A percentile compares a stretch with the other conserved stretches of the same genome.
These are phyloP conservation scores for Trichoderma sp. DNA, from an alignment of 2,329 filamentous ascomycete species.

Conservation along the genomic window DNA sequence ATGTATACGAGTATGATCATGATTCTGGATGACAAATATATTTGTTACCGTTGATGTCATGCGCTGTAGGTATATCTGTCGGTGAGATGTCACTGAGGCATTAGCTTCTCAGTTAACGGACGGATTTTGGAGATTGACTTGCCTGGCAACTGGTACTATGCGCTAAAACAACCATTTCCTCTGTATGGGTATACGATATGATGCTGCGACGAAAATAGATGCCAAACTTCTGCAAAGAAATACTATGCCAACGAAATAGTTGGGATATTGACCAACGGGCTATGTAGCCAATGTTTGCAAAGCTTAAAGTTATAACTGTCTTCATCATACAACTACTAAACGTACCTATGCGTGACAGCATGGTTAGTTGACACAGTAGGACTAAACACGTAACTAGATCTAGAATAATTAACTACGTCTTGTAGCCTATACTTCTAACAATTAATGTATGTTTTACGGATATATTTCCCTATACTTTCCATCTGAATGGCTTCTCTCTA, in stretches of 20 bases:
- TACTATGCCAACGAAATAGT: background rate
- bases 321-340: background rate
- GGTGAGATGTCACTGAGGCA: background rate
- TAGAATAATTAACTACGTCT: background rate
- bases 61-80: background rate
- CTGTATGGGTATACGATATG: background rate
- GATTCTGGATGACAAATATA: background rate
- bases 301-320: background rate
- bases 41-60: background rate
- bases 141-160: background rate
- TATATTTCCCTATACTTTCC: background rate
- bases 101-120: no score
- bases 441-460: background rate
- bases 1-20: background rate
- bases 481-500: conserved; percentile 21
- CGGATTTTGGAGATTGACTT: background rate
- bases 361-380: background rate
- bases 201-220: background rate
- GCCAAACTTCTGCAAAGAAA: background rate
- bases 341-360: background rate
- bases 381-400: background rate
- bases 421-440: background rate
- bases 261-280: background rate
- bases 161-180: background rate
- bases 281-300: background rate